Base-by-base conservation (phyloP, 352 stramenopile genomes). In the Globisporangium nunn region DNA sequence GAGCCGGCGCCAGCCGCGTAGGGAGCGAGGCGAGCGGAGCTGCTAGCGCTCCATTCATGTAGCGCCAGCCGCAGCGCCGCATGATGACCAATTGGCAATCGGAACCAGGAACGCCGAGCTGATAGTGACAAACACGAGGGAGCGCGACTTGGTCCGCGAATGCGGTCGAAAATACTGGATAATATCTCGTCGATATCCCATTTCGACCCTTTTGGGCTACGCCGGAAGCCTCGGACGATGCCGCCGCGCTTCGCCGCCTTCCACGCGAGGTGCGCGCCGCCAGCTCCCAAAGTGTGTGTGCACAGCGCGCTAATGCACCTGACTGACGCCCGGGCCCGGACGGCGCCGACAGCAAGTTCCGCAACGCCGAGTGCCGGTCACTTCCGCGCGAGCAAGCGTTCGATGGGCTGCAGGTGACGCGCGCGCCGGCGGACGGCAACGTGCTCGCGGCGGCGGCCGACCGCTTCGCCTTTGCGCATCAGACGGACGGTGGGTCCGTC, bases 311-410 rank as follows among this genome's bases (percentile, higher is more conserved):
- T 23, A 23, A 23, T 23, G 23, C 23, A 23, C 23, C 23, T 33
- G 49, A 56, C 15, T 41, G 1, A 37, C 1, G 30, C 46, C 5
- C 46, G 15, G 6, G 23, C 11, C 2, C 6, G 12, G 6, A 12
- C 61, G 6, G 23, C 11, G 8, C 6, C 29, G 6, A 12, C 61
- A 93, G 83, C 61, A 93, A 93, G 61, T 88, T 89, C 59, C 80
- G 83, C 58, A 91, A 91, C 63, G 60, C 91, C 35, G 80, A 91
- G 67, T 87, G 75, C 68, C 68, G 70, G 56, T 57, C 58, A 29
- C 61, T 74, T 29, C 56, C 75, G 37, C 71, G 70, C 18, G 81
- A 85, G 40, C 67, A 81, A 40, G 74, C 61, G 56, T 93, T 75
- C 54, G 78, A 91, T 43, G 75, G 84, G 56, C 66, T 93, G 49